Base-by-base conservation (phyloP, 2,329 filamentous ascomycete genomes). In the Sporothrix pseudoabietina region DNA sequence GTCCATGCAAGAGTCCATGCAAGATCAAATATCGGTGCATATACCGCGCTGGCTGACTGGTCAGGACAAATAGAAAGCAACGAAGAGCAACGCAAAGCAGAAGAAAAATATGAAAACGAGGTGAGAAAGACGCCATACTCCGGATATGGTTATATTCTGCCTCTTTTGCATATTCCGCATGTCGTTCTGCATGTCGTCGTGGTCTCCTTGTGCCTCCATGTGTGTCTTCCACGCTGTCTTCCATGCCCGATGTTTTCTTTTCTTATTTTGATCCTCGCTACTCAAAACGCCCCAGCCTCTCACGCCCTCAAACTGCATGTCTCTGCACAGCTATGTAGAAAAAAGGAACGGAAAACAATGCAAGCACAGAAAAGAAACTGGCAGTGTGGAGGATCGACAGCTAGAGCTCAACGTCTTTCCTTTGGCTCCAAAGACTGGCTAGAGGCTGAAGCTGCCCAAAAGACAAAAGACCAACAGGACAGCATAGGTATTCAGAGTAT, bases 11-110 rank as follows among this genome's bases (percentile, higher is more conserved):
- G n/a, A 65, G 26, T 14, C 59, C n/a, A 63, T 65, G 59, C 59
- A 65, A 65, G 59, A 65, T 65, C 39, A 49, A 66, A 49, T 30
- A 66, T 66, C 63, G 63, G 41, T 32, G 41, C 63, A 49, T 65
- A 22, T 44, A 6, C 35, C 39, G 35, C 32, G 2, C 59, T 26
- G 4, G 35, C 14, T 9, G 59, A 26, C 59, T 44, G 32, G 41
- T 12, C n/a, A 66, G 63, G 10, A 14, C 14, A 22, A 14, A 39
- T 41, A 16, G 3, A 41, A 35, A n/a, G 8, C n/a, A 30, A 4
- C 30, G 3, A 41, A 19, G 30, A 39, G 30, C 30, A 39, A 35
- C 16, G 57, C 26, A 26, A 26, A 26, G 26, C 26, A 26, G 22
- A n/a, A 41, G 35, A 22, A 22, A 41, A 9, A 44, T 0, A 63